Conservation (phyloP, 768 basidiomycete genomes). For the Hortiboletus campestris region DNA sequence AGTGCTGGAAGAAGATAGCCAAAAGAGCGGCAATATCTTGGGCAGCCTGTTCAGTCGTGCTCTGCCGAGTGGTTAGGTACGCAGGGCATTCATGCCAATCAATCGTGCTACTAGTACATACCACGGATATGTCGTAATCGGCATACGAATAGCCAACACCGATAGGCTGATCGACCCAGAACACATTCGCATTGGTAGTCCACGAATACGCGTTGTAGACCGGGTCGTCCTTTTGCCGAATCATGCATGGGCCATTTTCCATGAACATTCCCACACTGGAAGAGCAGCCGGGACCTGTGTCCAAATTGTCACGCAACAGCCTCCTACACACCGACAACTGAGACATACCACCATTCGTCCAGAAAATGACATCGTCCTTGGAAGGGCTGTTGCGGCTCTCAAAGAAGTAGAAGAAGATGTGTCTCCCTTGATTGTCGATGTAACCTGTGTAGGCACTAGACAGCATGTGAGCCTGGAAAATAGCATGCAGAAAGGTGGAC, state of each 20-base stretch:
- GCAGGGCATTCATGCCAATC: neutral
- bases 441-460: conserved; percentile 60
- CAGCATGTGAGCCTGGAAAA: neutral
- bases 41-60: conserved; percentile 60
- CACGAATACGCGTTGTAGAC: conserved; percentile 44
- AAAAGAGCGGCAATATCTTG: conserved; percentile 67
- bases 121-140: conserved; percentile 38
- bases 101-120: conserved; percentile 20
- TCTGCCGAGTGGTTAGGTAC: conserved; percentile 30
- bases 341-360: conserved; percentile 50
- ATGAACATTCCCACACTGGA: conserved; percentile 64
- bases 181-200: conserved; percentile 56
- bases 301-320: neutral
- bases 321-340: neutral
- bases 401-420: conserved; percentile 73
- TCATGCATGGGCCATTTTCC: conserved; percentile 35
- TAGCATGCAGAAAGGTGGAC: neutral
- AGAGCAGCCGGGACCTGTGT: conserved; percentile 47
- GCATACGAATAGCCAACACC: conserved; percentile 42
- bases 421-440: conserved; percentile 60
- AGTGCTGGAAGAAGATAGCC: conserved; percentile 69
- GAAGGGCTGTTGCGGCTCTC: conserved; percentile 58
- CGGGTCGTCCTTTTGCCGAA: conserved; percentile 41
- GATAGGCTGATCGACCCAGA: conserved; percentile 45
- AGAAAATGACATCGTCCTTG: conserved; percentile 56